Base-by-base conservation (phyloP, 192 early-diverging fungal species). In the Dimargaris cristalligena region DNA sequence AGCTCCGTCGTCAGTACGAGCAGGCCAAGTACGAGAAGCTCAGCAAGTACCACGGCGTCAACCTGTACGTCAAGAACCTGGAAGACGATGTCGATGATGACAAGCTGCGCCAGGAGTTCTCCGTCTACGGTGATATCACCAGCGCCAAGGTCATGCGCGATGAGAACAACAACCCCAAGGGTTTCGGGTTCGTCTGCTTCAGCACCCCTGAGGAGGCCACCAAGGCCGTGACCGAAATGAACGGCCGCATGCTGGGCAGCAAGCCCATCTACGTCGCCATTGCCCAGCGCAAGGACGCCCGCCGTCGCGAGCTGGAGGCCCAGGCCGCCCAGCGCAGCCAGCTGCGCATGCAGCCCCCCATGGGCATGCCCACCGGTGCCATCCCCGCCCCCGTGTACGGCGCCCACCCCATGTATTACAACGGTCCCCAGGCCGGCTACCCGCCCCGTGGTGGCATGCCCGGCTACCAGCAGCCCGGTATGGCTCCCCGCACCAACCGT, bases 111-210 rank as follows among this genome's bases (percentile, higher is more conserved):
- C 83, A 93, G 69, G 94, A 94, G 78, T 99, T 99, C 75, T 80
- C 89, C 26, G 80, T 86, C 45, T 99, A 90, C 71, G 96, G 96
- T 59, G 78, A 81, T 59, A 99, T 99, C 67, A 97, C 94, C 70
- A 88, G 85, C 31, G 91, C 91, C 68, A 94, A 94, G 81, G 85
- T 99, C 62, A 99, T 99, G 96, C 73, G 79, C 62, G 92, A 99
- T 69, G 96, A 99, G 41, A 85, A 83, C 74, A 75, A 74, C 46
- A 67, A 67, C 34, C 91, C 89, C 67, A 87, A 90, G 68, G 92
- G 94, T 35, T 99, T 99, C 62, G 96, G 96, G 18, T 99, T 99
- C 69, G 96, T 99, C 29, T 99, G 96, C 82, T 99, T 93, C 81
- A 89, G 90, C n/a, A 82, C 88, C 34, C 91, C 96, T 49, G 94